phyloP scores from a whole-genome alignment of 106 monocot genomes.

The Acorus calamus region DNA sequence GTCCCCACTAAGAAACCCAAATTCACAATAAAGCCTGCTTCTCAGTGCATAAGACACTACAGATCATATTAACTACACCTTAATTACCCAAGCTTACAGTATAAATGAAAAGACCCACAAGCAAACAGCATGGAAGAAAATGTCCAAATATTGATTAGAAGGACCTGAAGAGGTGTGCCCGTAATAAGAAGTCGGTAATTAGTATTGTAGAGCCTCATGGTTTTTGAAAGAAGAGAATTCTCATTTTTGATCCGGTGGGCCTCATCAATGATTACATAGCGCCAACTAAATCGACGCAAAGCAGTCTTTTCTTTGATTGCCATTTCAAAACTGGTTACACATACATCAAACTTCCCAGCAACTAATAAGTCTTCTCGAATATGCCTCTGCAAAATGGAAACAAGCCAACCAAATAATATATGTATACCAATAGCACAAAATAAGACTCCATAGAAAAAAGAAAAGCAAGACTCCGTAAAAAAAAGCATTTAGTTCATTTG shows the following conservation, averaged over 20 bases:
- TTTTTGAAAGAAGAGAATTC: slow-evolving; percentile 91
- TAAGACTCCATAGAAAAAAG: no score
- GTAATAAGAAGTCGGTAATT: slow-evolving; percentile 97
- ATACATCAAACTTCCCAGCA: slow-evolving; percentile 88
- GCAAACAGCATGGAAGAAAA: no score
- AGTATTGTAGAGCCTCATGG: slow-evolving; percentile 82
- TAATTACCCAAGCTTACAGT: no score
- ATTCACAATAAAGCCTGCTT: no score
- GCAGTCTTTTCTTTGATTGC: slow-evolving; percentile 80
- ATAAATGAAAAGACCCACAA: neutral
- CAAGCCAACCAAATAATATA: neutral
- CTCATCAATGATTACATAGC: slow-evolving; percentile 94
- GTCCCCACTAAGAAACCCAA: no score
- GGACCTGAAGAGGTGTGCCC: slow-evolving; percentile 95
- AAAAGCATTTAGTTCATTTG: no score
- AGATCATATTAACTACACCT: no score
- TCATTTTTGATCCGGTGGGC: slow-evolving; percentile 96
- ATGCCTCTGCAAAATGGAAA: slow-evolving; percentile 51
- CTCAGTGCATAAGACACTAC: no score
- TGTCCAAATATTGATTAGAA: neutral
- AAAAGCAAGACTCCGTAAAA: no score
- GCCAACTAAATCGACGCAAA: slow-evolving; percentile 79
- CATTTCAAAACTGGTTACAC: slow-evolving; percentile 95
- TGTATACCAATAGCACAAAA: no score
- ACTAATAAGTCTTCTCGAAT: slow-evolving; percentile 79